These are phyloP conservation scores for Oryza coarctata DNA, from an alignment of 176 grass and related monocot species.

Conservation along the genomic window DNA sequence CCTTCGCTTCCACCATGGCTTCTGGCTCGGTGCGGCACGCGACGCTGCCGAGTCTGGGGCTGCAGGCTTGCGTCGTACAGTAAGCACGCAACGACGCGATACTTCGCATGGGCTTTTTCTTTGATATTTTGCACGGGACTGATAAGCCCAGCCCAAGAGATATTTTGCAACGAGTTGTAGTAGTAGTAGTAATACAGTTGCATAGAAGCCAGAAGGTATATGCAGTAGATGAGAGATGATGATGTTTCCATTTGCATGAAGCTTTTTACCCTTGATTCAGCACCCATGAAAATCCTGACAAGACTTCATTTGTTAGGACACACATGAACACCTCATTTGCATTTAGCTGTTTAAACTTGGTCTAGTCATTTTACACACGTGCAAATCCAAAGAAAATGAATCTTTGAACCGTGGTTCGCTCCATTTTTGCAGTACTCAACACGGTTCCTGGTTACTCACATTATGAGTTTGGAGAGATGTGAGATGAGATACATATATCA, in stretches of 20 bases:
- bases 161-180: not conserved
- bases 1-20: conserved; percentile 61
- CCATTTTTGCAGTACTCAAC: not conserved
- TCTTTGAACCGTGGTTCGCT: not conserved
- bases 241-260: too few relatives aligned
- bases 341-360: too few relatives aligned
- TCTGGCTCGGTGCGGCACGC: not conserved
- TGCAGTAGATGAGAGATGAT: too few relatives aligned
- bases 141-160: not conserved
- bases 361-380: too few relatives aligned
- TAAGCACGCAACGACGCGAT: not conserved
- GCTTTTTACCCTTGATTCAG: not conserved
- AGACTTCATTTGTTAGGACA: too few relatives aligned
- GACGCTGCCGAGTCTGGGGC: not conserved
- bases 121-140: not conserved
- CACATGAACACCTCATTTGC: too few relatives aligned
- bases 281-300: not conserved
- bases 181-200: too few relatives aligned
- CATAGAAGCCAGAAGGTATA: too few relatives aligned
- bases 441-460: not conserved
- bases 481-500: too few relatives aligned
- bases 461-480: not conserved
- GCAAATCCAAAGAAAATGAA: not conserved
- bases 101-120: not conserved
- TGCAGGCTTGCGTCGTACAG: not conserved